A percentile compares a stretch with the other conserved stretches of the same genome.
Conservation (phyloP, 208 protist genomes). For the Angomonas desouzai region DNA sequence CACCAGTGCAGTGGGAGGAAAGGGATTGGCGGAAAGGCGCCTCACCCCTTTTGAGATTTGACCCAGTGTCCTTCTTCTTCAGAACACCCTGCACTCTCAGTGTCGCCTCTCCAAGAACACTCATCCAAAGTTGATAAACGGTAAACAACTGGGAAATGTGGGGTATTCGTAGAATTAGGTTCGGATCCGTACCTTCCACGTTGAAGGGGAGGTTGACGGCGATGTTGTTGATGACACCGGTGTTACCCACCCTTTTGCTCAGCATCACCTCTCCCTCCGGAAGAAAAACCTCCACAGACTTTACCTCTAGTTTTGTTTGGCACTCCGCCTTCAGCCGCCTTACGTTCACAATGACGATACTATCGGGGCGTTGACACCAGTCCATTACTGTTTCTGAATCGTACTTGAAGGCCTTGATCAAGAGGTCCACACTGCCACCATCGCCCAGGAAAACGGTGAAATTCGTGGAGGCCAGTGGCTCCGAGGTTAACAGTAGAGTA, state of each 20-base stretch:
- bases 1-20: no score
- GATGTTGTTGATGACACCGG: constrained; percentile 28
- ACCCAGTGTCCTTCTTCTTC: not conserved
- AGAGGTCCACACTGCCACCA: constrained; percentile 43
- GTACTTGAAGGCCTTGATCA: constrained; percentile 20
- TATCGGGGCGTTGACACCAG: constrained; percentile 16
- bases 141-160: constrained; percentile 72
- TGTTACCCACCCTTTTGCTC: constrained; percentile 30
- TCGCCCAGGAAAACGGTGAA: constrained; percentile 70
- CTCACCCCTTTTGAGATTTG: not conserved
- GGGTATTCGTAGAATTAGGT: constrained; percentile 58
- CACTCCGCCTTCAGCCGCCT: constrained; percentile 62
- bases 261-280: constrained; percentile 44
- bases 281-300: constrained; percentile 74
- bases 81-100: not conserved
- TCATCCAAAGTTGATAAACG: constrained; percentile 62
- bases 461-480: constrained; percentile 55
- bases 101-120: constrained; percentile 16
- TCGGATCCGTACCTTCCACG: constrained; percentile 44
- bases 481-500: constrained; percentile 59
- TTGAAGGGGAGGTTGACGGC: constrained; percentile 48
- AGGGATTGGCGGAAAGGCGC: no score
- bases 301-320: constrained; percentile 84
- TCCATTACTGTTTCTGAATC: not conserved
- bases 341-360: constrained; percentile 43